These are phyloP conservation scores for Chaetomium sp. DNA, from an alignment of 2,329 filamentous ascomycete species.

Conservation along the genomic window DNA sequence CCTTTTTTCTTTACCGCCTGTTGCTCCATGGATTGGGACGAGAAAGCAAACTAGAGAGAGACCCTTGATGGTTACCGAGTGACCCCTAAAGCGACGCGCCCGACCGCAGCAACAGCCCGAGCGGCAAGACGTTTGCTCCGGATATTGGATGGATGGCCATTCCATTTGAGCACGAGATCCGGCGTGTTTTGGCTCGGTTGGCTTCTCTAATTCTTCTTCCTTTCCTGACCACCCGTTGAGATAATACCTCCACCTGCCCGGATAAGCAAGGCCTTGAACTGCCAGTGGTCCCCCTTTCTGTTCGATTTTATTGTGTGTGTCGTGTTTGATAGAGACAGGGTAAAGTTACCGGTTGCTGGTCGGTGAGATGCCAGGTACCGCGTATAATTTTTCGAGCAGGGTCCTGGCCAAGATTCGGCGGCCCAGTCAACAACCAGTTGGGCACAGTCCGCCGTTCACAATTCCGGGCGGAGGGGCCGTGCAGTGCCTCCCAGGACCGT, in stretches of 20 bases:
- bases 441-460: constrained; percentile 3
- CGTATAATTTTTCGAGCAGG: constrained; percentile 3
- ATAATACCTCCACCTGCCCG: background rate
- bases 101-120: background rate
- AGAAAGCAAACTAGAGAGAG: too few relatives aligned
- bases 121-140: background rate
- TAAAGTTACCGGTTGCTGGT: background rate
- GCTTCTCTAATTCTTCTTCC: background rate
- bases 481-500: constrained; percentile 6
- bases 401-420: background rate
- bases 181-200: background rate
- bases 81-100: background rate
- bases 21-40: background rate
- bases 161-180: background rate
- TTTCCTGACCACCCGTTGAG: background rate
- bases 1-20: constrained; percentile 2
- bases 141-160: background rate
- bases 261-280: too few relatives aligned
- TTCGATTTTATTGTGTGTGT: too few relatives aligned
- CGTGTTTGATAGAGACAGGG: too few relatives aligned
- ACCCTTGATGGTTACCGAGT: background rate
- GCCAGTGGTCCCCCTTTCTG: too few relatives aligned
- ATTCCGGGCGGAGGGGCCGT: background rate
- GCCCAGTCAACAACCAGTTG: background rate
- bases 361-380: background rate